phyloP scores from a whole-genome alignment of 2,329 filamentous ascomycete genomes.

The Davidsoniella neocaledoniae region DNA sequence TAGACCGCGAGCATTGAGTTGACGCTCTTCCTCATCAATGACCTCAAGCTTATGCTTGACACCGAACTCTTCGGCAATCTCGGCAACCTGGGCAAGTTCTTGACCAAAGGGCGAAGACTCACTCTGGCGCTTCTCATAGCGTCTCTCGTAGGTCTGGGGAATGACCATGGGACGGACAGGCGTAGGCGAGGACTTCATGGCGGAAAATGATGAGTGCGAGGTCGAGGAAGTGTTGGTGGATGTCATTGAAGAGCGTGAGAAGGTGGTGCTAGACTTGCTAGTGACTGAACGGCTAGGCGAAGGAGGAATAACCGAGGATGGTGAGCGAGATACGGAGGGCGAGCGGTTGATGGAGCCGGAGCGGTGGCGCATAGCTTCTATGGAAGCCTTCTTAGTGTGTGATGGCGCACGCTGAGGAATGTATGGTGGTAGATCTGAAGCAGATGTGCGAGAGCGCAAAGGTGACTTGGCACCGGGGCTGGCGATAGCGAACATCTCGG shows the following conservation, averaged over 20 bases:
- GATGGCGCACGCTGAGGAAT: slow-evolving; percentile 68
- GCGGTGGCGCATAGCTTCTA: slow-evolving; percentile 52
- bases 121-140: slow-evolving; percentile 16
- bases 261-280: slow-evolving; percentile 13
- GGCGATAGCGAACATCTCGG: slow-evolving; percentile 44
- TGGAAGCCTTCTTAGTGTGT: slow-evolving; percentile 70
- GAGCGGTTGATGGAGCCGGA: slow-evolving; percentile 44
- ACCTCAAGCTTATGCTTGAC: slow-evolving; percentile 41
- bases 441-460: slow-evolving; percentile 21
- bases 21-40: slow-evolving; percentile 56
- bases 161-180: slow-evolving; percentile 19
- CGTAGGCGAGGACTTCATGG: slow-evolving; percentile 18
- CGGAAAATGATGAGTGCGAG: slow-evolving; percentile 13
- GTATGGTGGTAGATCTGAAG: slow-evolving; percentile 36
- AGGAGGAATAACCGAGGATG: slow-evolving; percentile 41
- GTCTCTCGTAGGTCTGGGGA: slow-evolving; percentile 23
- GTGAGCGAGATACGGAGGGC: slow-evolving; percentile 32
- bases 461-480: slow-evolving; percentile 25
- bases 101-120: slow-evolving; percentile 63
- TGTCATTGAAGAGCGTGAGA: slow-evolving; percentile 17
- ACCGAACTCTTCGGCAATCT: slow-evolving; percentile 79
- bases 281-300: slow-evolving; percentile 26
- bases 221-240: slow-evolving; percentile 2
- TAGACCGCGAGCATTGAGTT: slow-evolving; percentile 53
- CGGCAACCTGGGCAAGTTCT: slow-evolving; percentile 81